phyloP scores from a whole-genome alignment of 2,329 filamentous ascomycete genomes.

The Fusarium vanettenii region DNA sequence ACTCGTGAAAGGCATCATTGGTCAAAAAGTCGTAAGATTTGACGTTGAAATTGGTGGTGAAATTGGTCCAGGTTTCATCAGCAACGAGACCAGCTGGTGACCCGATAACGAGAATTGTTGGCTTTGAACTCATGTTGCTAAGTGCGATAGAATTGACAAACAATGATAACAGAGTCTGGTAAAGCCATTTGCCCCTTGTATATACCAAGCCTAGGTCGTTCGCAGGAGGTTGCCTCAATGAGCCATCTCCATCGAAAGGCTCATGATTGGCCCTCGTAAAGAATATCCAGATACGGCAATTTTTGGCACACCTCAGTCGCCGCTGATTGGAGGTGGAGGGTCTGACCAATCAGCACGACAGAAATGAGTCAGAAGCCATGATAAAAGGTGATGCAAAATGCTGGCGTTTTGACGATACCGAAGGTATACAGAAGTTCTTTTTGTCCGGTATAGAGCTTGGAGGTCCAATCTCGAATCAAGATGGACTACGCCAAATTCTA shows the following conservation, averaged over 20 bases:
- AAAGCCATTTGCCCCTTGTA: background rate
- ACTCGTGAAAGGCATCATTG: background rate
- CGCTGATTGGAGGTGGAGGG: background rate
- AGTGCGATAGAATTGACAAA: background rate
- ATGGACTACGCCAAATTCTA: background rate
- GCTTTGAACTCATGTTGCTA: background rate
- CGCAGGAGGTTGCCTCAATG: background rate
- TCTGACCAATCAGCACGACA: background rate
- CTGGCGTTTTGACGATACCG: background rate
- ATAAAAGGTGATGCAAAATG: background rate
- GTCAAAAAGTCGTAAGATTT: background rate
- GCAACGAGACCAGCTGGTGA: background rate
- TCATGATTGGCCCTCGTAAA: background rate
- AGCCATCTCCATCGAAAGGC: background rate
- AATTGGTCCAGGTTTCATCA: background rate
- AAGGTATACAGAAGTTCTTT: background rate
- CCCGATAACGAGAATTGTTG: background rate
- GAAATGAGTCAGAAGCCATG: background rate
- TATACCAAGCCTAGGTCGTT: background rate
- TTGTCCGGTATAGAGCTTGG: background rate
- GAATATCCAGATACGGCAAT: background rate
- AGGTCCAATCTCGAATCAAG: background rate
- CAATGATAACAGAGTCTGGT: background rate
- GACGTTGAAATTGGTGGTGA: background rate
- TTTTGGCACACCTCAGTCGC: background rate